phyloP scores from a whole-genome alignment of 257 asterid genomes.

The Solanum ahanhuiri region DNA sequence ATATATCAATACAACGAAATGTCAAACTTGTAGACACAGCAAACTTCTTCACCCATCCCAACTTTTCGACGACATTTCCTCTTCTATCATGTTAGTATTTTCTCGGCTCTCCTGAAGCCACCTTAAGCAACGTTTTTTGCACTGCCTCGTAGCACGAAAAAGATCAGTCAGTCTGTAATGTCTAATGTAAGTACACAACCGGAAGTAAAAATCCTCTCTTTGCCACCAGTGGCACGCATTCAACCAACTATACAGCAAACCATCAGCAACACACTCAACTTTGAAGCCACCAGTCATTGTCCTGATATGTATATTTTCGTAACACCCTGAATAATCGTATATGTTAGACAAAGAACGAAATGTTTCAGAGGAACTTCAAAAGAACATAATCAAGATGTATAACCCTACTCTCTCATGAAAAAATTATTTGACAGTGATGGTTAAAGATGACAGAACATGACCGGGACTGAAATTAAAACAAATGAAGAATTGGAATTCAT shows the following conservation, averaged over 20 bases:
- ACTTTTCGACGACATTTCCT: not conserved
- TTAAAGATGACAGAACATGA: not conserved
- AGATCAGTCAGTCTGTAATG: not conserved
- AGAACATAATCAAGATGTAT: not conserved
- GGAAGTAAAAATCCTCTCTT: not conserved
- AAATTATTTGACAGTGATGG: not conserved
- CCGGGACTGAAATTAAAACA: not conserved
- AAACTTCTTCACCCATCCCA: not conserved
- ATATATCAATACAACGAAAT: not conserved
- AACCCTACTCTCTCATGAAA: not conserved
- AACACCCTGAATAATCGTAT: not conserved
- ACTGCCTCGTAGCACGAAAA: not conserved
- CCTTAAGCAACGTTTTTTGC: not conserved
- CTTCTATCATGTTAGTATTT: not conserved
- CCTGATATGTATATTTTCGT: not conserved
- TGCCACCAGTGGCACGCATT: not conserved
- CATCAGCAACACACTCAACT: not conserved
- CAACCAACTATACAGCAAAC: slow-evolving; percentile 1
- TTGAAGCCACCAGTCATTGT: not conserved
- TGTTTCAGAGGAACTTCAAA: not conserved
- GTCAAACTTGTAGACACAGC: not conserved
- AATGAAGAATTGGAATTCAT: not conserved
- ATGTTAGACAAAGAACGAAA: not conserved
- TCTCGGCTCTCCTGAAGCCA: not conserved
- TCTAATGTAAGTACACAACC: not conserved